A percentile compares a stretch with the other conserved stretches of the same genome.
Evolutionary conservation across 179 eudicot species (phyloP).

Genomic region (Monotropa hypopitys): DNA sequence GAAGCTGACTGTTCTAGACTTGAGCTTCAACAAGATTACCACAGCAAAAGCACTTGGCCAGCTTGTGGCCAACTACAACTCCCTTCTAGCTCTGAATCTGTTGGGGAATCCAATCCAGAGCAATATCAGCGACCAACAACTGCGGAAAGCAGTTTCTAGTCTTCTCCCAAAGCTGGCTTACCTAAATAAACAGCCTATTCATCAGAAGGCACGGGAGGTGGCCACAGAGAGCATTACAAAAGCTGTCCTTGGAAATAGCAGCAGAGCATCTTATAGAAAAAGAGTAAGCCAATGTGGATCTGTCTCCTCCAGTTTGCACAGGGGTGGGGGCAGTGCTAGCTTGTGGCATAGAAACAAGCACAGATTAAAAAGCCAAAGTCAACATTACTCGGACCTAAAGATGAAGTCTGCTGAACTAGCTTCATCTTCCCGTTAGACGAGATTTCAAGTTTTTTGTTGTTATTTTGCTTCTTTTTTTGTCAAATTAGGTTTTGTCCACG

Average conservation of each 20-base stretch:
- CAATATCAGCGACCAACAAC: constrained; percentile 64
- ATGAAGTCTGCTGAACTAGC: constrained; percentile 11
- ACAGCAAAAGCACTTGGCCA: constrained; percentile 82
- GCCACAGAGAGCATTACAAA: constrained; percentile 44
- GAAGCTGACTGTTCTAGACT: constrained; percentile 68
- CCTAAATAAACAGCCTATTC: constrained; percentile 68
- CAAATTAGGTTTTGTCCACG: not conserved
- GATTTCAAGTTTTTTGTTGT: not conserved
- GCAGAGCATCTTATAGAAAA: constrained; percentile 30
- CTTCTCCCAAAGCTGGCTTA: constrained; percentile 77
- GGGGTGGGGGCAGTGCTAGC: constrained; percentile 2
- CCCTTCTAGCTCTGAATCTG: constrained; percentile 59
- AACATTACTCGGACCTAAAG: constrained; percentile 22
- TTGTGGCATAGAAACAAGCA: constrained; percentile 22
- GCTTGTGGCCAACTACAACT: constrained; percentile 71
- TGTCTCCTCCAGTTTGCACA: constrained; percentile 13
- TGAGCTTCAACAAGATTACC: constrained; percentile 87
- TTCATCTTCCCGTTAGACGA: constrained; percentile 5
- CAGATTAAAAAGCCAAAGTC: constrained; percentile 23
- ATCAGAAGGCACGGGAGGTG: constrained; percentile 73
- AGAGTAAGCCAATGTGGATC: constrained; percentile 31
- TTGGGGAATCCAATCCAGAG: constrained; percentile 64
- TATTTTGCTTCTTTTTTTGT: not conserved
- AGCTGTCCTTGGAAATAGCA: constrained; percentile 45
- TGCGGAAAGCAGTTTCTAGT: constrained; percentile 55